phyloP scores from a whole-genome alignment of 2,329 filamentous ascomycete species.

The Raffaelea ambrosiae region DNA sequence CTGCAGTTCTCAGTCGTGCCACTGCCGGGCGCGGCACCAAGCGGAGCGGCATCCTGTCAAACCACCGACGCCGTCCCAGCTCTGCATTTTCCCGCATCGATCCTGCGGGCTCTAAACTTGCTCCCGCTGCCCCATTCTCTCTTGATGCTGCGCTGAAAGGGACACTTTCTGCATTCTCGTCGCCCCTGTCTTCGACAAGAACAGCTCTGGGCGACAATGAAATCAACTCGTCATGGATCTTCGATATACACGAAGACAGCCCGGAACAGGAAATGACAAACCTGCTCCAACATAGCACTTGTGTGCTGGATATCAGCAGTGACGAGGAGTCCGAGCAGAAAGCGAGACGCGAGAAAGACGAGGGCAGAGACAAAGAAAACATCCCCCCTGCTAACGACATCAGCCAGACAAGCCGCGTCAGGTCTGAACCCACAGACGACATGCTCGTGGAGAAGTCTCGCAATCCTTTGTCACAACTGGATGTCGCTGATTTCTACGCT shows the following conservation, averaged over 20 bases:
- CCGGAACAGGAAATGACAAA: constrained; percentile 87
- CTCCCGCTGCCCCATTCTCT: constrained; percentile 60
- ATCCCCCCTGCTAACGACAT: constrained; percentile 65
- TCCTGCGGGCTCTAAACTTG: constrained; percentile 51
- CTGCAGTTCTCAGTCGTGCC: constrained; percentile 67
- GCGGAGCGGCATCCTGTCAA: constrained; percentile 58
- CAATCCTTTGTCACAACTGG: constrained; percentile 57
- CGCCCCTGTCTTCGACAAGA: constrained; percentile 9
- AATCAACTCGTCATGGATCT: constrained; percentile 68
- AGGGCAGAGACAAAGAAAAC: constrained; percentile 83
- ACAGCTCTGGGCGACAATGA: constrained; percentile 28
- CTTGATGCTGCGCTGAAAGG: constrained; percentile 77
- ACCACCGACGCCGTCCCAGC: constrained; percentile 50
- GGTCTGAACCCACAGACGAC: constrained; percentile 28
- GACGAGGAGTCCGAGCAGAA: constrained; percentile 66
- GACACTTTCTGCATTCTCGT: constrained; percentile 42
- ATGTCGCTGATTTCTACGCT: constrained; percentile 58
- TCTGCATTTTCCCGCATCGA: constrained; percentile 60
- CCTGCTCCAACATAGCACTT: constrained; percentile 83
- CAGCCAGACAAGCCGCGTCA: constrained; percentile 41
- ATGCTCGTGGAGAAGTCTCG: constrained; percentile 58
- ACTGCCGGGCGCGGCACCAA: constrained; percentile 63
- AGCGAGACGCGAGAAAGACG: constrained; percentile 39
- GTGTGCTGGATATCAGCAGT: constrained; percentile 78
- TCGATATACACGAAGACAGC: constrained; percentile 90